Base-by-base conservation (phyloP, 1,139 yeast species). In the Hansenula sp. region DNA sequence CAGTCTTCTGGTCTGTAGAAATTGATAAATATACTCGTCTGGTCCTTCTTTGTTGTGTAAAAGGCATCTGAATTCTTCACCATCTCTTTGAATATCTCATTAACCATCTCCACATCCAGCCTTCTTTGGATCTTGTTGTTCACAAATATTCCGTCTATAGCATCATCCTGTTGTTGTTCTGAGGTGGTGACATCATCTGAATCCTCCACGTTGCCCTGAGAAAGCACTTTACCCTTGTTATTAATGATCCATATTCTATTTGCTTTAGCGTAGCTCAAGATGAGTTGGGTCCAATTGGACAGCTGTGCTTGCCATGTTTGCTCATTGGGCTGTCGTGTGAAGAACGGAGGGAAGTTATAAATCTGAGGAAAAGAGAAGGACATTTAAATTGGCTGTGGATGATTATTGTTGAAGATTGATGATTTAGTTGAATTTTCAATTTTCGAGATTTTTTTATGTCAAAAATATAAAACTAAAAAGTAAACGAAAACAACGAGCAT, bases 261-360 rank as follows among this genome's bases (percentile, higher is more conserved):
- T 45, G 64, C 68, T 50, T 75, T 71, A 56, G 95, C 83, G 53
- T 77, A 86, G 6, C 71, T 68, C 21, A 83, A 59, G 37, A 73
- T 71, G 57, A 72, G 69, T 44, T 71, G 64, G 12, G 63, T 62
- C 92, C 92, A 83, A 40, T 76, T 73, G 17, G 64, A 60, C 21
- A 75, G 59, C 55, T 92, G 98, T 19, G 88, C 81, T 29, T 75
- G 72, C 65, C 85, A 75, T 3, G 95, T 82, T 17, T 87, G 79
- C 34, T 79, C 75, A 54, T 92, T 92, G 29, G 94, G 89, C 61
- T 92, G 98, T 44, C 79, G 72, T 6, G 97, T 92, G 64, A 82
- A 92, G 52, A 92, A 77, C 0, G 98, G 98, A 8, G 97, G 97
- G 61, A 88, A 92, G 32, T 82, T 69, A 61, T 88, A 87, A 32